Evolutionary conservation across 139 green algal species (phyloP).

Genomic region (Cymbomonas tetramitiformis): DNA sequence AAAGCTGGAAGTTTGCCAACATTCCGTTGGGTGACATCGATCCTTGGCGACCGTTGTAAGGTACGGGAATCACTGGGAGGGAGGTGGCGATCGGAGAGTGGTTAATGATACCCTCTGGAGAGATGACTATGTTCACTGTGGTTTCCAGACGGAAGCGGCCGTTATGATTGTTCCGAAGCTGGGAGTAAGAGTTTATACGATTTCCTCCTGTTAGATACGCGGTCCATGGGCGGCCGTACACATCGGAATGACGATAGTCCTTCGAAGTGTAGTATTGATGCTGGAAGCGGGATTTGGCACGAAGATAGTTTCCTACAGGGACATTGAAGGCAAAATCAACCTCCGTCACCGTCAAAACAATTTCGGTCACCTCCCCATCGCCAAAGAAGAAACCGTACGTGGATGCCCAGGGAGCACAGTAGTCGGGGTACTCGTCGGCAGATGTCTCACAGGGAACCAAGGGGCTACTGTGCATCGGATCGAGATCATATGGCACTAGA

Average conservation of each 20-base stretch:
- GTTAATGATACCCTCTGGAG: too few species aligned
- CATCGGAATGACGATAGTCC: too few species aligned
- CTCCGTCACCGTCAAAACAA: not conserved
- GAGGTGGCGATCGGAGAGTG: slow-evolving; percentile 9
- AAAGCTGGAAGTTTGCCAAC: slow-evolving; percentile 15
- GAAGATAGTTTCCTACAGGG: slow-evolving; percentile 13
- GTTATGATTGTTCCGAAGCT: too few species aligned
- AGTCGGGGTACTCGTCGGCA: not conserved
- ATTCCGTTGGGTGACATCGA: too few species aligned
- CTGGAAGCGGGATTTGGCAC: too few species aligned
- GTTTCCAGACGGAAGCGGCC: too few species aligned
- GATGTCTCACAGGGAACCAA: not conserved
- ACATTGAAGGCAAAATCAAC: slow-evolving; percentile 5
- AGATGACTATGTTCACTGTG: too few species aligned
- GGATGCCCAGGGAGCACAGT: slow-evolving; percentile 17
- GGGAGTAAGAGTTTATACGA: too few species aligned
- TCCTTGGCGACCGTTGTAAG: slow-evolving; percentile 11
- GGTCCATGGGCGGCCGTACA: slow-evolving; percentile 13
- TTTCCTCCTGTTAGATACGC: too few species aligned
- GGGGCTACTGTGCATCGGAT: too few species aligned
- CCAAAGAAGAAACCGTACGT: slow-evolving; percentile 28
- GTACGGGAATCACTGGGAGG: slow-evolving; percentile 22
- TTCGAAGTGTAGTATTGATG: too few species aligned
- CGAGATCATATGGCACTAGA: not conserved
- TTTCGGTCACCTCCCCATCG: not conserved